These are phyloP conservation scores for Phaeosphaeria sp. DNA, from an alignment of 2,329 filamentous ascomycete species.

Conservation along the genomic window DNA sequence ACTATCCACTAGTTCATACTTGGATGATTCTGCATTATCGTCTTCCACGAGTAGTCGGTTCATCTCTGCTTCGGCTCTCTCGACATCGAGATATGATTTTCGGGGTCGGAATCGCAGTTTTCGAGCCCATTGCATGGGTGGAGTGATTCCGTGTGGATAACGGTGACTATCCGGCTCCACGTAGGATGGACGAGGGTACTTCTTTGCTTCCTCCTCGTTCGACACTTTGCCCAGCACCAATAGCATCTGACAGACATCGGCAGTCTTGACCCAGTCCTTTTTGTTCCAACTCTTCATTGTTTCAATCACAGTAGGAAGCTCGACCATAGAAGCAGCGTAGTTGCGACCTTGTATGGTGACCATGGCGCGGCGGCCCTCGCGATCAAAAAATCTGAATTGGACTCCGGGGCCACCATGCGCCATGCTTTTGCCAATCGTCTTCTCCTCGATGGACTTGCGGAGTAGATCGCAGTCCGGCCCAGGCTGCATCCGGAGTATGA, in stretches of 20 bases:
- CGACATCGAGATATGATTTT: slow-evolving; percentile 81
- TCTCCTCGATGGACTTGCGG: slow-evolving; percentile 74
- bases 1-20: slow-evolving; percentile 63
- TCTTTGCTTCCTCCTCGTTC: slow-evolving; percentile 59
- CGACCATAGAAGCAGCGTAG: slow-evolving; percentile 81
- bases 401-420: slow-evolving; percentile 76
- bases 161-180: slow-evolving; percentile 71
- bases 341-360: slow-evolving; percentile 71
- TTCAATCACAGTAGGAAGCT: slow-evolving; percentile 85
- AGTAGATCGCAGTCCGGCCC: slow-evolving; percentile 87
- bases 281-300: slow-evolving; percentile 94
- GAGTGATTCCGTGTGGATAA: slow-evolving; percentile 86
- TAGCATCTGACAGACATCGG: slow-evolving; percentile 89
- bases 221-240: slow-evolving; percentile 74
- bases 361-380: slow-evolving; percentile 74
- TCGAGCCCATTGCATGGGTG: slow-evolving; percentile 84
- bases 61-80: slow-evolving; percentile 82
- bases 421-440: slow-evolving; percentile 72
- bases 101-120: slow-evolving; percentile 85
- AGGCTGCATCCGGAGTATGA: slow-evolving; percentile 86
- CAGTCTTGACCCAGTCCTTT: slow-evolving; percentile 84
- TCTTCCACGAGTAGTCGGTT: slow-evolving; percentile 76
- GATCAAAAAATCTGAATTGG: slow-evolving; percentile 77
- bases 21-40: slow-evolving; percentile 60
- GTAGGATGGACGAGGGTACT: slow-evolving; percentile 70